These are phyloP conservation scores for Leccinum uliginosum DNA, from an alignment of 768 basidiomycete genomes.

Conservation along the genomic window DNA sequence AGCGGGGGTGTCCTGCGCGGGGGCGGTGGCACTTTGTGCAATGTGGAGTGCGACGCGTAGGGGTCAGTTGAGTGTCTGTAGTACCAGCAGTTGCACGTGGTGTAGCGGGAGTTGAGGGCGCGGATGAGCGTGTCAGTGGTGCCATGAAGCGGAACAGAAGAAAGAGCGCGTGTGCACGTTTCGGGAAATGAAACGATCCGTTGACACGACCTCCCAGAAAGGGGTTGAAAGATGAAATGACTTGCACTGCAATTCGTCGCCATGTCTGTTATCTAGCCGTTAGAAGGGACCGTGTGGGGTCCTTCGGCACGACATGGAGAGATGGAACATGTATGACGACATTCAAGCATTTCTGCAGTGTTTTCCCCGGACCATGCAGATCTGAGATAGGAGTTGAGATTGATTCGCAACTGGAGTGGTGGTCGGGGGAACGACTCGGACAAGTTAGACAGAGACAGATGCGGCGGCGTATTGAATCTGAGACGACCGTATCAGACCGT, in stretches of 20 bases:
- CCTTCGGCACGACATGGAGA: not conserved
- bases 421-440: not conserved
- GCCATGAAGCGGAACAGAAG: constrained; percentile 9
- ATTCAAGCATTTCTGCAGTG: not conserved
- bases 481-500: not conserved
- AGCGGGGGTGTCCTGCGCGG: constrained; percentile 56
- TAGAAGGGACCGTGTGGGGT: not conserved
- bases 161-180: not conserved
- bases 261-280: not conserved
- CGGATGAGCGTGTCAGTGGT: constrained; percentile 27
- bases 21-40: constrained; percentile 56
- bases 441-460: not conserved
- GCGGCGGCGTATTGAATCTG: not conserved
- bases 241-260: not conserved
- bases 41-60: constrained; percentile 46
- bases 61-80: constrained; percentile 15
- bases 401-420: not conserved
- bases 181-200: not conserved
- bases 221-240: not conserved
- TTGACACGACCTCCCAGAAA: not conserved
- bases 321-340: not conserved
- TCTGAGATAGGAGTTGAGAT: not conserved
- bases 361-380: not conserved
- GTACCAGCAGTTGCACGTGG: constrained; percentile 10
- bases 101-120: constrained; percentile 28